Evolutionary conservation across 345 rosid species (phyloP).

Genomic region (Arabis alpina): DNA sequence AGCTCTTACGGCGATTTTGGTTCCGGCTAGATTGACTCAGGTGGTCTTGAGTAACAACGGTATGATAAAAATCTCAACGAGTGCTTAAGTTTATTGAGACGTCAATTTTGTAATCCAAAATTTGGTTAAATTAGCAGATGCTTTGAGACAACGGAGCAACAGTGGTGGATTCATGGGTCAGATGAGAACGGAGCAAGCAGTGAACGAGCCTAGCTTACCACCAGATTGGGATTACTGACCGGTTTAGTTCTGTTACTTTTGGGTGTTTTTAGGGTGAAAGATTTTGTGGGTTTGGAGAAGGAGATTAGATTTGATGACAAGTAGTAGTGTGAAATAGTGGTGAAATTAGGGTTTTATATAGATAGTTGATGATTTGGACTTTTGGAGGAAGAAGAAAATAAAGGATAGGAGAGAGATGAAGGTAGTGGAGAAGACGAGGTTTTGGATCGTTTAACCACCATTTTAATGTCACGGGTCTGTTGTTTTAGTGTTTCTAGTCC

Average conservation of each 20-base stretch:
- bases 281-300: background rate
- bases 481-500: background rate
- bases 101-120: background rate
- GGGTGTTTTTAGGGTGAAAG: constrained; percentile 16
- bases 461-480: constrained; percentile 26
- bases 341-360: constrained; percentile 23
- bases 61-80: background rate
- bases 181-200: constrained; percentile 24
- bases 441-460: constrained; percentile 44
- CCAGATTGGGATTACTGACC: constrained; percentile 38
- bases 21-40: constrained; percentile 85
- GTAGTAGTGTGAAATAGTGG: constrained; percentile 29
- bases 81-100: background rate
- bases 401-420: background rate
- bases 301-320: constrained; percentile 3
- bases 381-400: constrained; percentile 19
- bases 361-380: constrained; percentile 10
- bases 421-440: constrained; percentile 36
- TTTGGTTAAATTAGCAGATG: constrained; percentile 22
- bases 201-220: constrained; percentile 34
- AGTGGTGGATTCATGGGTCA: constrained; percentile 27
- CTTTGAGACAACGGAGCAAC: constrained; percentile 27
- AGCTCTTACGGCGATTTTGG: constrained; percentile 60
- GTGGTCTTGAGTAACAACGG: constrained; percentile 54
- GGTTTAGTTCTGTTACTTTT: background rate